A percentile compares a stretch with the other conserved stretches of the same genome.
Conservation (phyloP, 108 stramenopile species). For the Cyclostephanos tholiformis region DNA sequence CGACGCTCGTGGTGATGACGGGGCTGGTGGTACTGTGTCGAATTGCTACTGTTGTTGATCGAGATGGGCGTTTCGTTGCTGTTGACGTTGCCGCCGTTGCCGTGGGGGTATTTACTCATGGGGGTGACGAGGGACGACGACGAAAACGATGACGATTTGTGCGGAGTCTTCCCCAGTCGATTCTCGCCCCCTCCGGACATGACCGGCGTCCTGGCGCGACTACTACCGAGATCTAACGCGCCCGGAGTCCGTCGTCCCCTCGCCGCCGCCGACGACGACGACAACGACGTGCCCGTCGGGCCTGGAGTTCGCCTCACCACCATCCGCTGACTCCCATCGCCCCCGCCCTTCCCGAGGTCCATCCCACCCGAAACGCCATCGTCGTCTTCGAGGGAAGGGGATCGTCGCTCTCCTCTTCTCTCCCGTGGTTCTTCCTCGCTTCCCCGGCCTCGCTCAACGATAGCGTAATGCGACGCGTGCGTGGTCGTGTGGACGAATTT, state of each 20-base stretch:
- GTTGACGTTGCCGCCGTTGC: not conserved
- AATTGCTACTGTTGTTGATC: not conserved
- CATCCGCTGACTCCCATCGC: not conserved
- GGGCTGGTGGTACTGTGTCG: not conserved
- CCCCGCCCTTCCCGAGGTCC: not conserved
- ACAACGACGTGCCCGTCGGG: too few species aligned
- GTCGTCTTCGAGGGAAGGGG: too few species aligned
- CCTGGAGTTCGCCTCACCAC: slow-evolving; percentile 19
- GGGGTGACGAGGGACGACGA: slow-evolving; percentile 19
- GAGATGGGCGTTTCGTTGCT: not conserved
- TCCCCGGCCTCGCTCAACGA: not conserved
- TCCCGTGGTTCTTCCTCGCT: not conserved
- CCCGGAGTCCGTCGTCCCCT: slow-evolving; percentile 28
- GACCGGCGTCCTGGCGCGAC: slow-evolving; percentile 17
- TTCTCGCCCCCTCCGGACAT: slow-evolving; percentile 17
- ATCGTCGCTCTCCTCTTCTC: not conserved
- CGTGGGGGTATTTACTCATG: not conserved
- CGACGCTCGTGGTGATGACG: slow-evolving; percentile 13
- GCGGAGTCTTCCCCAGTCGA: slow-evolving; percentile 14
- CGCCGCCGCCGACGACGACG: too few species aligned
- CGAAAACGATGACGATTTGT: slow-evolving; percentile 4
- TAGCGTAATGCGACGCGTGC: slow-evolving; percentile 1
- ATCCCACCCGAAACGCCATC: too few species aligned
- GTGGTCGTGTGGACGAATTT: slow-evolving; percentile 34
- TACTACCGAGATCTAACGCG: slow-evolving; percentile 4